Conservation (phyloP, 148 eudicot genomes). For the Drosera capensis region DNA sequence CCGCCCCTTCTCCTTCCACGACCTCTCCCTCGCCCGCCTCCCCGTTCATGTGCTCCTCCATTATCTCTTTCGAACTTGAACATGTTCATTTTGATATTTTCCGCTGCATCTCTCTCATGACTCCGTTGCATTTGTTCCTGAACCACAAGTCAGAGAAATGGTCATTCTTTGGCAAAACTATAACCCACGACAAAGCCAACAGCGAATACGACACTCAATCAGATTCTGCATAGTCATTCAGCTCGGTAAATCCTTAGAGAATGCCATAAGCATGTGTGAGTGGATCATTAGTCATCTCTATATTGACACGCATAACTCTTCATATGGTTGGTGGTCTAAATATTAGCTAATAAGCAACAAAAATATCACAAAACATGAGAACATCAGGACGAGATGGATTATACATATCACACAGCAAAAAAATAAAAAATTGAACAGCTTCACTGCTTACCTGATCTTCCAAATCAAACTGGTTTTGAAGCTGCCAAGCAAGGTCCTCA, state of each 20-base stretch:
- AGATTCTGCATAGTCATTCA: too few relatives aligned
- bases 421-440: conserved; percentile 6
- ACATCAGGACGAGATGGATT: background rate
- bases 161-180: background rate
- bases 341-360: too few relatives aligned
- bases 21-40: conserved; percentile 30
- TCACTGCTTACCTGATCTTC: conserved; percentile 64
- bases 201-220: background rate
- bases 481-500: conserved; percentile 74
- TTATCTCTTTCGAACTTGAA: conserved; percentile 55
- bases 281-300: too few relatives aligned
- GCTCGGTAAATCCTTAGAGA: too few relatives aligned
- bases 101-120: conserved; percentile 30
- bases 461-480: conserved; percentile 69
- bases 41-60: conserved; percentile 23
- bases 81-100: conserved; percentile 56
- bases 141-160: background rate
- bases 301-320: too few relatives aligned
- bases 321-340: too few relatives aligned
- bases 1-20: conserved; percentile 19
- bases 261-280: too few relatives aligned
- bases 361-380: background rate
- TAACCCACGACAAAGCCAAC: background rate
- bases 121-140: conserved; percentile 44
- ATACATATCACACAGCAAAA: background rate